Evolutionary conservation across 352 stramenopile species (phyloP).

Genomic region (Pythium rishiriense): DNA sequence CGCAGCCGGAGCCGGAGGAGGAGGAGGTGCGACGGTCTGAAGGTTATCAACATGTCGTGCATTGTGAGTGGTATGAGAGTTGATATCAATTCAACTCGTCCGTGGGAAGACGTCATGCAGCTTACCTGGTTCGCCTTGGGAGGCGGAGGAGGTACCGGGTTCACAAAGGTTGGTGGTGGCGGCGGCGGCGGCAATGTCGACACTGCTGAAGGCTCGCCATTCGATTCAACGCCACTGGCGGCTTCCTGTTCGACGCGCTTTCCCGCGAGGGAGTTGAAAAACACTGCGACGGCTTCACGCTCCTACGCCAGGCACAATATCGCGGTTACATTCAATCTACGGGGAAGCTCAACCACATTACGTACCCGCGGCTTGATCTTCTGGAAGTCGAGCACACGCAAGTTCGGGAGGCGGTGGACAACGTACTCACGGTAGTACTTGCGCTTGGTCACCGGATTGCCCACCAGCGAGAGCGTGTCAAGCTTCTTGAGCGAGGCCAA

Average conservation of each 20-base stretch:
- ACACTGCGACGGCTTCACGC: constrained; percentile 65
- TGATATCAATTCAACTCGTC: too few species aligned
- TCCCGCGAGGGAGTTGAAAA: constrained; percentile 77
- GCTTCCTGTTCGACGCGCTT: constrained; percentile 63
- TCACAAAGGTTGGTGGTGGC: constrained; percentile 13
- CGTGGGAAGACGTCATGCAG: not conserved
- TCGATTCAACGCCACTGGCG: constrained; percentile 14
- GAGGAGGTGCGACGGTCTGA: constrained; percentile 2
- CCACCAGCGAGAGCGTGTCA: constrained; percentile 77
- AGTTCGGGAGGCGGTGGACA: constrained; percentile 87
- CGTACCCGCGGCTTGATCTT: constrained; percentile 74
- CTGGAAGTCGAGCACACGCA: constrained; percentile 87
- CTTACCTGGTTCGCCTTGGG: constrained; percentile 13
- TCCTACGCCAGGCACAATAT: constrained; percentile 43
- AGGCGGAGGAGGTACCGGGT: constrained; percentile 32
- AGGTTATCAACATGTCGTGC: not conserved
- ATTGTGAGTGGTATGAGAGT: not conserved
- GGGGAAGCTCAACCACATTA: not conserved
- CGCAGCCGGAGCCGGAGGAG: constrained; percentile 1
- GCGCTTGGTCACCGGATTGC: constrained; percentile 90
- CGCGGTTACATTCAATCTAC: not conserved
- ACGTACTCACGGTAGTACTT: constrained; percentile 93
- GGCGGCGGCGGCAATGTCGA: constrained; percentile 16
- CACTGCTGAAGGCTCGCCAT: constrained; percentile 25
- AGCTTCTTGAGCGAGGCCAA: constrained; percentile 82